Base-by-base conservation (phyloP, 140 eudicot genomes). In the Cichorium intybus region DNA sequence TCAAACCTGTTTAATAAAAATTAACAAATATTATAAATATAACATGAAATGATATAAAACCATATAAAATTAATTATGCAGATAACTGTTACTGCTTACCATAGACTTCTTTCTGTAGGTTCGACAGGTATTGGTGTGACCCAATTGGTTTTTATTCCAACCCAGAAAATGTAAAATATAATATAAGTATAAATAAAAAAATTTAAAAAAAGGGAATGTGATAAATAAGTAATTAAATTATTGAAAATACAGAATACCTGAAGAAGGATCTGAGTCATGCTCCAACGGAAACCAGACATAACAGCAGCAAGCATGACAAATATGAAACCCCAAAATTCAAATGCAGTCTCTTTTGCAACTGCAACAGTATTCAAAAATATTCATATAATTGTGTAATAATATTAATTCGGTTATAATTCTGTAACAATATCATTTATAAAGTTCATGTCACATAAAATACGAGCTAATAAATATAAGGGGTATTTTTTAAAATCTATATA, bases 271-370 rank as follows among this genome's bases (percentile, higher is more conserved):
- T 92, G 98, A 61, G 95, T 87, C 98, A 92, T 92, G 66, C 85
- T 82, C 98, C 95, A 92, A 33, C 96, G 87, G 34, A 92, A 92
- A 15, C 98, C 98, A 72, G 98, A 87, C 98, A 92, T 92, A 54
- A 92, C 98, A 79, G 98, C 89, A 63, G 98, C 98, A 85, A 92
- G 95, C 96, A 88, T 92, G 64, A 92, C 96, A 72, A 92, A 87
- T 55, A 85, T 34, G 71, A 92, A 92, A 45, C 96, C 98, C 98
- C 91, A 87, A 69, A 92, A 80, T 34, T 92, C 95, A 77, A 92
- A 92, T 62, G 85, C 95, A 20, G 98, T 84, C 72, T 92, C 97
- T 77, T 77, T 91, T 53, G 92, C 95, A 76, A 91, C 97, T 91
- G 86, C 22, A 56, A 66, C 48, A 59, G 28, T 18, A 41, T 39